Evolutionary conservation across 2,329 filamentous ascomycete species (phyloP), one percentile per base, ranked within the genome.

Genomic region (Trichoderma citrinoviride): DNA sequence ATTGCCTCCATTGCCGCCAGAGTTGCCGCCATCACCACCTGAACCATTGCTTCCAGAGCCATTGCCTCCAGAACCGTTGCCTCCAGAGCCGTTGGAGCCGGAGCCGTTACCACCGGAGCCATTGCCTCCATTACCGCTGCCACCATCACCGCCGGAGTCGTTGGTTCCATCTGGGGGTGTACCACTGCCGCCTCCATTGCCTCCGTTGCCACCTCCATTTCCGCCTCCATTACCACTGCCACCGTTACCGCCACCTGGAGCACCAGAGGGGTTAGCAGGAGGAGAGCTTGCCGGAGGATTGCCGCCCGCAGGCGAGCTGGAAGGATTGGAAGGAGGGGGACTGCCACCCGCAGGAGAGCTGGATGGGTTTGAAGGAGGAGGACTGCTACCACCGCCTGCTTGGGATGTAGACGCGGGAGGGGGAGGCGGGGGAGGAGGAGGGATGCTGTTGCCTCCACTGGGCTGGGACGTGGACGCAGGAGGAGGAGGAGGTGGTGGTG

Each of bases 251-350:
- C 33, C 33, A 10, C 33, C 33, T 1, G 33, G 33, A 14, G 12
- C 33, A 5, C 33, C 33, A 5, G 33, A 14, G 33, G 33, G 33
- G 33, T 37, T 37, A 14, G 33, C 14, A 37, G 12, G 33, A 37
- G 61, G 41, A 4, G 61, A 47, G 41, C 61, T 63, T 23, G 61
- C 49, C 2, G 61, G 61, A 55, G 60, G 49, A 3, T 27, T 53
- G 10, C 41, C 43, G 17, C 61, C 50, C 17, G 1, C 27, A 41
- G 61, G 33, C 19, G 56, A 25, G 29, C 44, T 60, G 12, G 52
- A 55, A 27, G 50, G 50, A 12, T 27, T 14, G 7, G 44, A 21
- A 21, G 44, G 44, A 5, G 44, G 44, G 14, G 44, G 23, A 56
- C 54, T 19, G 17, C 37, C 21, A 14, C 21, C n/a, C 17, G 1